Evolutionary conservation across 768 basidiomycete species (phyloP), one percentile per base, ranked within the genome.

Genomic region (Lactarius evosmus): DNA sequence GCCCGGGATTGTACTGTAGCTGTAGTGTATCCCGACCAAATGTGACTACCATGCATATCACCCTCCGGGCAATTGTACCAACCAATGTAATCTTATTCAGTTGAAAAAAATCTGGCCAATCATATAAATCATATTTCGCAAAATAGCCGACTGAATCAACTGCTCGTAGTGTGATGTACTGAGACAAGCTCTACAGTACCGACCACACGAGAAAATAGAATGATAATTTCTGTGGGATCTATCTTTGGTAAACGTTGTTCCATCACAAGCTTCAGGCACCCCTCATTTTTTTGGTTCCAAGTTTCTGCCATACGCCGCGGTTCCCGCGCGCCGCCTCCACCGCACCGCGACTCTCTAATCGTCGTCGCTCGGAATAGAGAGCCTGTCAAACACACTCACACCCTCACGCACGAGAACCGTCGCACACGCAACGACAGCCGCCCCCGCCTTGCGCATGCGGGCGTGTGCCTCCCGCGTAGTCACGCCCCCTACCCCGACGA

Each of bases 401-500:
- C 82, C 81, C 16, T 75, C 70, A 32, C 69, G 59, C 17, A 81
- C 81, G 30, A 85, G 69, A 32, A 79, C 72, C 2, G 84, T 85
- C 22, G 85, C 84, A 67, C 81, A 79, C 16, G 84, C 93, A 6
- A 95, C 86, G 1, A 86, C 83, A 54, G 77, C 74, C 9, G 46
- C 46, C 25, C 46, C 46, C 25, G 85, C 90, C 52, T 77, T 77
- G n/a, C 77, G 75, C 91, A 94, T 94, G 60, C 93, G 79, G 58
- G 75, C 72, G 14, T 80, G 84, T 2, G 84, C 86, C 25, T 76
- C 86, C 6, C 77, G 75, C 25, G 82, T 82, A 2, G 82, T 86
- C 19, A 93, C 90, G 6, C 93, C 93, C 1, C 93, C 93, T 19
- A 88, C 87, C 2, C 92, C 93, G 52, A 95, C 82, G 59, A 94